These are phyloP conservation scores for Tetracladium setigerum DNA, from an alignment of 495 filamentous ascomycete genomes.

Conservation along the genomic window DNA sequence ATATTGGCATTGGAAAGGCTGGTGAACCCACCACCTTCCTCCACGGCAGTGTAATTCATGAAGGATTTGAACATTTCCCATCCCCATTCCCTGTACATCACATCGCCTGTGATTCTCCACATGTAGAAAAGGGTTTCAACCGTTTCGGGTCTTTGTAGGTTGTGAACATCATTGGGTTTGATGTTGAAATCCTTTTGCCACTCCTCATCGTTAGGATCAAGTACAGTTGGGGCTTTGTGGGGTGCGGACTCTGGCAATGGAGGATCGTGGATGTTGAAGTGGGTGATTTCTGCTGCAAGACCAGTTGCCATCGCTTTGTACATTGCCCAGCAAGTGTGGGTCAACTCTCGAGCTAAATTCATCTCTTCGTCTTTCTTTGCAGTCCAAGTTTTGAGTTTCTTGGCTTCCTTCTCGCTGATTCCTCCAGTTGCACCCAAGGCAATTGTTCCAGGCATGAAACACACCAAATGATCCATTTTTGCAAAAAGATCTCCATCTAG, in stretches of 20 bases:
- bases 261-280: constrained; percentile 68
- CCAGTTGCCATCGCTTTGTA: constrained; percentile 83
- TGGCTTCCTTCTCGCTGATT: constrained; percentile 62
- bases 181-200: constrained; percentile 76
- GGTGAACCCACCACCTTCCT: constrained; percentile 72
- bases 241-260: constrained; percentile 46
- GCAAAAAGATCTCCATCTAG: constrained; percentile 56
- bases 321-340: constrained; percentile 97
- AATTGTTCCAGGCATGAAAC: constrained; percentile 95
- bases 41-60: constrained; percentile 62
- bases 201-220: constrained; percentile 41
- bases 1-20: constrained; percentile 68
- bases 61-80: constrained; percentile 98
- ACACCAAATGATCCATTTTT: constrained; percentile 98
- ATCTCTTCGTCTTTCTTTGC: constrained; percentile 81
- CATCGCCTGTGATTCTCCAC: constrained; percentile 95
- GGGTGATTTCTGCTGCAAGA: constrained; percentile 85
- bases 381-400: constrained; percentile 62
- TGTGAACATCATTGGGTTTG: constrained; percentile 70
- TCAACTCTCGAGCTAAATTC: constrained; percentile 75
- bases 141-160: constrained; percentile 93
- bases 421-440: constrained; percentile 84
- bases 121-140: constrained; percentile 95
- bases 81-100: constrained; percentile 89
- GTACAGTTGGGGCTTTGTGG: constrained; percentile 35